Evolutionary conservation across 805 yeast genomes (phyloP), one percentile per base, ranked within the genome.

Genomic region (Pichia deserticola): DNA sequence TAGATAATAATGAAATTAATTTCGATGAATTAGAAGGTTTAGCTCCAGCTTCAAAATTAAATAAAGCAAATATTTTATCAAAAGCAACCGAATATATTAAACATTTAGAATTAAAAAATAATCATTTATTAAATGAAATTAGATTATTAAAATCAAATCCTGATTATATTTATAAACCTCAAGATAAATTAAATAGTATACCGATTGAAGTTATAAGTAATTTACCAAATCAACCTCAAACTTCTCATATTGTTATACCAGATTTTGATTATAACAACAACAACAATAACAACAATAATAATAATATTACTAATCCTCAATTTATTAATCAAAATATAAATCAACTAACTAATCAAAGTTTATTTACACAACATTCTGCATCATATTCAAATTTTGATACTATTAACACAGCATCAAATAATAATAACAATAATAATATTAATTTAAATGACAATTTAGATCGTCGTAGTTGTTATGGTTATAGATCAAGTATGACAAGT

Each of bases 51-150:
- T 66, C 78, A 35, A 85, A 85, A 61, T 70, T 87, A 49, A 86
- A 85, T 64, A 86, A 86, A 65, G 93, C 92, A 12, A 83, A 84
- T 32, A 84, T 86, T 12, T 69, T 86, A 47, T 74, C 87, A 37
- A 86, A 86, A 60, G 87, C 90, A 8, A 82, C 88, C 1, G 95
- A 86, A 66, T 87, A 87, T 63, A 86, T 86, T 60, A 72, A 75
- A 59, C 89, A 85, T 62, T 68, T 86, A 54, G 89, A 86, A 63
- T 62, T 67, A 48, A 78, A 82, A 53, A 85, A 84, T 57, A 63
- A 65, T 4, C 63, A 68, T 36, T 67, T 86, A 57, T 61, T 62
- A 47, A 63, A 70, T 53, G 89, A 86, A 62, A 70, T 81, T 49
- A 69, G 73, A 38, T 76, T 46, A 7, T 36, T 50, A 25, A 45